Conservation (phyloP, 2,329 filamentous ascomycete species). For the Penicillium sp. region DNA sequence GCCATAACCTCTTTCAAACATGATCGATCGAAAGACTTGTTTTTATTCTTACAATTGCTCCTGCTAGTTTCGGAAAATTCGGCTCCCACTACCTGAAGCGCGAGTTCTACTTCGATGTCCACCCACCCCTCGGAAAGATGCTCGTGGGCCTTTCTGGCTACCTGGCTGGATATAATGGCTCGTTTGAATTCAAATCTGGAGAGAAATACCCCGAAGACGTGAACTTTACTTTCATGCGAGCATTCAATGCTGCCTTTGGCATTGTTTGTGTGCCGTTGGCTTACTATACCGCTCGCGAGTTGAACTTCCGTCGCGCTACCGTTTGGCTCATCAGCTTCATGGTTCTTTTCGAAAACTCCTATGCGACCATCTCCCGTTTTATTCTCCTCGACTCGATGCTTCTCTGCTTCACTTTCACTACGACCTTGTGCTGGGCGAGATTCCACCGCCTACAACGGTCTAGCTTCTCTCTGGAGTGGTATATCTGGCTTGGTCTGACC, state of each 20-base stretch:
- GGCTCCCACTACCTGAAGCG: conserved; percentile 98
- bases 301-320: conserved; percentile 82
- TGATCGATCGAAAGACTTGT: conserved; percentile 6
- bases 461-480: conserved; percentile 91
- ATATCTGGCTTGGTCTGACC: conserved; percentile 89
- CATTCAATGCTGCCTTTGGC: conserved; percentile 95
- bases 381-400: conserved; percentile 99
- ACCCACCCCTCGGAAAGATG: conserved; percentile 97
- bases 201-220: conserved; percentile 92
- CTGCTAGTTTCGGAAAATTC: conserved; percentile 70
- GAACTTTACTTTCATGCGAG: conserved; percentile 97
- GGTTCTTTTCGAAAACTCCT: conserved; percentile 99
- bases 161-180: conserved; percentile 96
- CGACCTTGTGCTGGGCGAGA: conserved; percentile 94
- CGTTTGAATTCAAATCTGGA: conserved; percentile 99
- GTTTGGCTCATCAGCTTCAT: conserved; percentile 96
- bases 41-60: conserved; percentile 5
- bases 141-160: conserved; percentile 95
- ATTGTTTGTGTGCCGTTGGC: conserved; percentile 90
- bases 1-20: conserved; percentile 6
- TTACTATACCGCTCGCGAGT: conserved; percentile 90
- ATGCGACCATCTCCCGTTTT: conserved; percentile 97
- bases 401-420: conserved; percentile 97
- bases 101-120: conserved; percentile 98
- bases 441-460: conserved; percentile 87